Evolutionary conservation across 2,329 filamentous ascomycete genomes (phyloP), one percentile per base, ranked within the genome.

Genomic region (Microcyclospora pomicola): DNA sequence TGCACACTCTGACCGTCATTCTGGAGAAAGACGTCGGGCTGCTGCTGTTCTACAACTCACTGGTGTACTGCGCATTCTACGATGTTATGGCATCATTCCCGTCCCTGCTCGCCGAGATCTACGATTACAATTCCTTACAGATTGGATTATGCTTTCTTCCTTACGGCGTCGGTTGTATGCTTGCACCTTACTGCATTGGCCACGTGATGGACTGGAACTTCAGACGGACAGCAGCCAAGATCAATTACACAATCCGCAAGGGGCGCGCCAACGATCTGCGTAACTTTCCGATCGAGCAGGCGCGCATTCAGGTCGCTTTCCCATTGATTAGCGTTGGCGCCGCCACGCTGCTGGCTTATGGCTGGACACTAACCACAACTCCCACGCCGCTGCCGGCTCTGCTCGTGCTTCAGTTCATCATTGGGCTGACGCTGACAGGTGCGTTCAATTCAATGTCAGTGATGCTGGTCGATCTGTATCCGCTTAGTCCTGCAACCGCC

Each of bases 141-240:
- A 47, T 50, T 19, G 46, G 47, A 19, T 39, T 50, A 10, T 46
- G 46, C 39, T 51, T 46, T 41, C 37, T 49, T 2, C 44, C 63
- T 1, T 57, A 62, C 19, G 61, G 60, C 10, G 38, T 53, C 5
- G 64, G 64, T 5, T 52, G 55, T 31, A 46, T 63, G 32, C 34
- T 55, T 14, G 53, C 60, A 32, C 53, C 61, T 13, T 41, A 59
- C 15, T 44, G 62, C 19, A 59, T 55, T 27, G 80, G 82, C 5
- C 65, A 66, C 2, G 46, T 75, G 1, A 67, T 82, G 28, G 80
- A 84, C 56, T 77, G 73, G 67, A 86, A 86, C 55, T 92, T 82
- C 57, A 68, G 75, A 5, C 71, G 79, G 33, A 69, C 75, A 31
- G 80, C 82, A 1, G 66, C 63, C 37, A 67, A 68, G 29, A 62